These are phyloP conservation scores for Entelexis paramagnoliae DNA, from an alignment of 1,139 yeast species.

Conservation along the genomic window DNA sequence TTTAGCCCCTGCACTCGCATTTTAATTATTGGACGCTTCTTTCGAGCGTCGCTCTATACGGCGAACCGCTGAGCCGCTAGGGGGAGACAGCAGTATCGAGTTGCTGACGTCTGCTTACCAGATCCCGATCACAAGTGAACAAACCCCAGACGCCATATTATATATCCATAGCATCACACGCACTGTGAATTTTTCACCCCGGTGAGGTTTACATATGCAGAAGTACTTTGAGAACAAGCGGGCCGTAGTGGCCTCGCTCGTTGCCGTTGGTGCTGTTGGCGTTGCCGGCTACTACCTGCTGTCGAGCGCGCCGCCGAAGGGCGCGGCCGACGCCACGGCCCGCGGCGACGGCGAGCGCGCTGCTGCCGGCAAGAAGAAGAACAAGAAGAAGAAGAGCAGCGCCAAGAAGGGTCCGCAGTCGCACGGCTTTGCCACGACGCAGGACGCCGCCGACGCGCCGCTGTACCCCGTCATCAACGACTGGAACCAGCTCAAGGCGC, in stretches of 20 bases:
- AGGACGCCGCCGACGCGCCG: conserved; percentile 24
- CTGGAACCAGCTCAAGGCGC: conserved; percentile 37
- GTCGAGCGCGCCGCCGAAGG: conserved; percentile 14
- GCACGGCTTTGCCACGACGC: conserved; percentile 25
- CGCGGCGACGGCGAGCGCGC: conserved; percentile 3
- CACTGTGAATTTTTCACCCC: conserved; percentile 3
- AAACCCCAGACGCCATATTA: not conserved
- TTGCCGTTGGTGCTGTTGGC: conserved; percentile 31
- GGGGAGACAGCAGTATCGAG: not conserved
- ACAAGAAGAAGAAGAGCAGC: conserved; percentile 23
- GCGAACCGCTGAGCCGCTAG: not conserved
- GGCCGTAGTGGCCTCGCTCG: conserved; percentile 29
- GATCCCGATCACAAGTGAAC: not conserved
- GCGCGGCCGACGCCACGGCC: conserved; percentile 2
- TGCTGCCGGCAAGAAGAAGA: conserved; percentile 15
- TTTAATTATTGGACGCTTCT: no score
- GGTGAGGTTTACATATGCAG: conserved; percentile 12
- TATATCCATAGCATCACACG: not conserved
- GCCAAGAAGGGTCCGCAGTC: conserved; percentile 21
- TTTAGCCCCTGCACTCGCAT: no score
- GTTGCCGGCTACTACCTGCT: conserved; percentile 26
- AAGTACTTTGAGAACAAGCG: conserved; percentile 26
- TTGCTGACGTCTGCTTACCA: not conserved
- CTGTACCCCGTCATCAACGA: conserved; percentile 30
- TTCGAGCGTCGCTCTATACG: no score